Evolutionary conservation across 805 yeast genomes (phyloP), one percentile per base, ranked within the genome.

Genomic region (Candida tibetensis): DNA sequence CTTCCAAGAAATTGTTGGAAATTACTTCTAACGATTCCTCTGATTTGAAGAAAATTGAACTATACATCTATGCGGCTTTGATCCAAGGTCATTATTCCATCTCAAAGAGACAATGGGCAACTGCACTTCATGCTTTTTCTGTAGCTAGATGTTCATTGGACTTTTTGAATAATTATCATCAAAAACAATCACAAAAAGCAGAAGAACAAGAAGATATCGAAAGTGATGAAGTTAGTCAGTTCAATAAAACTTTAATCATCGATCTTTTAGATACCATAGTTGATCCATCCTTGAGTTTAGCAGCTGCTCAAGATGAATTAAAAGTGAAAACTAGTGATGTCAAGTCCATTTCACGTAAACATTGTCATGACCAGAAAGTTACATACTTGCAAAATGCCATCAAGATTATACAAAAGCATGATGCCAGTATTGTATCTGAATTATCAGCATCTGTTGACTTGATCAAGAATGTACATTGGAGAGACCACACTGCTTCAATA

Each of bases 211-310:
- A 10, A 14, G 44, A 37, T 10, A 16, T 22, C 6, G 44, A 38
- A 7, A 42, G 40, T 5, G 25, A 70, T 31, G 57, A 57, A 8
- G 39, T 52, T 6, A 62, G 58, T 4, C 44, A 44, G 25, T 51
- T 40, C 37, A 48, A 55, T 17, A 67, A 61, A 30, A 68, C 70
- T 22, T 57, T 79, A 17, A 72, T 77, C 47, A 60, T 66, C 33
- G 90, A 82, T 44, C 58, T 82, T 32, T 58, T 80, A 23, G 81
- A 79, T 34, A 67, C 76, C 6, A 46, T 69, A 10, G 74, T 87
- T 15, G 93, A 85, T 51, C 87, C 90, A 10, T 71, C 84, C 3
- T 71, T 86, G 47, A 72, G 69, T 31, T 63, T 78, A 39, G 76
- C 84, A 2, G 57, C 71, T 17, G 64, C 71, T 32, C 78, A 80